Percentiles rank a stretch among this genome's conserved stretches.
Conservation (phyloP, 139 green algal genomes). For the Edaphochlamys debaryana region DNA sequence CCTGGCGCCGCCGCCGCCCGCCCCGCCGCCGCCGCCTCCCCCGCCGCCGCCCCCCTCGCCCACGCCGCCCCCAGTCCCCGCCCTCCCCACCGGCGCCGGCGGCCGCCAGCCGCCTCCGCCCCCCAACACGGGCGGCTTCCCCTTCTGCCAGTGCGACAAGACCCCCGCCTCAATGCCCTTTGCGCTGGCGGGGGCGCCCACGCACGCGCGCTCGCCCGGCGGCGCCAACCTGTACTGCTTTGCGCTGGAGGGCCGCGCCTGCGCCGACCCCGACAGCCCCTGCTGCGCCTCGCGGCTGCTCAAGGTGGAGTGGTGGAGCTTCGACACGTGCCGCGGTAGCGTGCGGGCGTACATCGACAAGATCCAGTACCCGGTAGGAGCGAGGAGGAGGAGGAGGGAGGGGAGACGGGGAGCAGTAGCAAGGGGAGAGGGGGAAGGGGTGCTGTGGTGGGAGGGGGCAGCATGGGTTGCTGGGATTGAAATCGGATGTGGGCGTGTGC, state of each 20-base stretch:
- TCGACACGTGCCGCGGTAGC: conserved; percentile 38
- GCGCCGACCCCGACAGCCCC: not conserved
- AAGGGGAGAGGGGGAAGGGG: too few species aligned
- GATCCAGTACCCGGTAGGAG: too few species aligned
- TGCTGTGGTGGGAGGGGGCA: too few species aligned
- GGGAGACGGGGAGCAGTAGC: too few species aligned
- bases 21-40: not conserved
- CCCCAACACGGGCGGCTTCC: not conserved
- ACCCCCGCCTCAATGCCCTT: conserved; percentile 8
- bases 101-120: not conserved
- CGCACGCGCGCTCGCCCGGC: not conserved
- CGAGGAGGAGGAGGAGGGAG: too few species aligned
- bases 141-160: conserved; percentile 2
- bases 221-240: conserved; percentile 38
- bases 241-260: not conserved
- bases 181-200: not conserved
- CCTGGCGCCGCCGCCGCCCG: not conserved
- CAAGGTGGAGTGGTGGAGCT: conserved; percentile 40
- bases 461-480: too few species aligned
- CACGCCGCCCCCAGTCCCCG: not conserved
- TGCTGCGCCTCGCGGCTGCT: conserved; percentile 14
- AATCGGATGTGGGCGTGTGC: too few species aligned
- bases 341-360: conserved; percentile 31
- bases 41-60: not conserved
- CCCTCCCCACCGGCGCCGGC: not conserved